A percentile compares a stretch with the other conserved stretches of the same genome.
Conservation (phyloP, 169 alveolate species). For the Plasmodium knowlesi region DNA sequence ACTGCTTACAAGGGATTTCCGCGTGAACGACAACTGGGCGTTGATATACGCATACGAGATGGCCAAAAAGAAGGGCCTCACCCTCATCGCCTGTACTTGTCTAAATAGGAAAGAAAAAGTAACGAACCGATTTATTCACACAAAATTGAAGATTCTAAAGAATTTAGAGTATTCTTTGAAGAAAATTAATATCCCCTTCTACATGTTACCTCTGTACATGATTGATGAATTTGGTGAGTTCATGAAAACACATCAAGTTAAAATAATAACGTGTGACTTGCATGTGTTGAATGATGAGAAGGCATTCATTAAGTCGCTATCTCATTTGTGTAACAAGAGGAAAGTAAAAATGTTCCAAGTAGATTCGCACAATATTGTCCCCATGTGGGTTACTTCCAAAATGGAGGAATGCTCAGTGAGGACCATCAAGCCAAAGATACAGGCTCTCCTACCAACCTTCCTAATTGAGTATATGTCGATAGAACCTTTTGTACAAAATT, state of each 20-base stretch:
- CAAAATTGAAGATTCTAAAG: conserved; percentile 49
- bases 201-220: conserved; percentile 40
- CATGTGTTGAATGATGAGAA: conserved; percentile 15
- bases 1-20: conserved; percentile 53
- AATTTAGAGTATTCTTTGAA: conserved; percentile 50
- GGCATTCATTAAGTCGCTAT: conserved; percentile 22
- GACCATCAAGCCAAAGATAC: conserved; percentile 70
- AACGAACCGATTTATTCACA: conserved; percentile 31
- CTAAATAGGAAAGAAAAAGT: conserved; percentile 50
- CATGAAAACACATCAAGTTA: conserved; percentile 30
- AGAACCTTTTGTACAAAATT: conserved; percentile 16
- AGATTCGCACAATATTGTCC: conserved; percentile 80
- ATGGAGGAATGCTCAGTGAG: conserved; percentile 69
- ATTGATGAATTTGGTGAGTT: conserved; percentile 69
- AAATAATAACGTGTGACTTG: conserved; percentile 41
- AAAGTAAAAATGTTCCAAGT: conserved; percentile 75
- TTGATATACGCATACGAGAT: conserved; percentile 39
- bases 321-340: conserved; percentile 21
- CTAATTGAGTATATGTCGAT: conserved; percentile 37
- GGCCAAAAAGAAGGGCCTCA: conserved; percentile 26
- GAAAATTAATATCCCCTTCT: conserved; percentile 70
- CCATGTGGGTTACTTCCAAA: conserved; percentile 80
- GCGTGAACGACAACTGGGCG: conserved; percentile 54
- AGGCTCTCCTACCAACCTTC: conserved; percentile 26
- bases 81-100: conserved; percentile 47